Base-by-base conservation (phyloP, 148 eudicot species). In the Diospyros lotus region DNA sequence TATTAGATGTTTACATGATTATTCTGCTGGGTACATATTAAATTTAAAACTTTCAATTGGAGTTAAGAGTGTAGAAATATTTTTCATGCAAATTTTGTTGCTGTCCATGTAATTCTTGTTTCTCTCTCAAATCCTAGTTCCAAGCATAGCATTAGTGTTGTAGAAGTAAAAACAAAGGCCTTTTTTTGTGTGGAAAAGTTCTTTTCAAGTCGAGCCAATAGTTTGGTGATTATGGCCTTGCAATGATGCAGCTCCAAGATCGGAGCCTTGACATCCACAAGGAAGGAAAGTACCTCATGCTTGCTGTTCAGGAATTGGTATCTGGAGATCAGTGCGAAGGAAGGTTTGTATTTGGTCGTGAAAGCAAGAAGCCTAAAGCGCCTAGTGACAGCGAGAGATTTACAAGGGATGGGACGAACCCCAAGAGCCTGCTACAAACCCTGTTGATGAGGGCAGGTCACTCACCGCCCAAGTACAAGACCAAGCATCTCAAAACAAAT, bases 371-470 rank as follows among this genome's bases (percentile, higher is more conserved):
- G 71, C 82, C 80, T 1, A 89, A 80, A 81, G 89, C 83, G 59
- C 58, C 82, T n/a, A 38, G 66, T 12, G 90, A 93, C 75, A 78
- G 38, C 15, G 87, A 84, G 44, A 80, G 80, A 76, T 93, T 93
- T 79, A 76, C 99, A 48, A 91, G 79, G 74, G 99, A 93, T 48
- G 99, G 99, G 56, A 81, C 94, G 66, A 93, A 96, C 81, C 99
- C 99, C 0, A 96, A 96, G 84, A 93, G 87, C 86, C 81, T 96
- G 78, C 88, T 96, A 59, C 99, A 96, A 79, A 96, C 99, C 15
- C 90, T 96, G 18, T 70, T 96, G 80, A 89, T 93, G 99, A 88
- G 99, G 78, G 99, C 99, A 0, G 98, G 99, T 67, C 99, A 96
- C 82, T 81, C 96, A 12, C 94, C 99, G 54, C 99, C 99, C 1